A percentile compares a stretch with the other conserved stretches of the same genome.
phyloP scores from a whole-genome alignment of 345 rosid genomes.

The Hibiscus mutabilis region DNA sequence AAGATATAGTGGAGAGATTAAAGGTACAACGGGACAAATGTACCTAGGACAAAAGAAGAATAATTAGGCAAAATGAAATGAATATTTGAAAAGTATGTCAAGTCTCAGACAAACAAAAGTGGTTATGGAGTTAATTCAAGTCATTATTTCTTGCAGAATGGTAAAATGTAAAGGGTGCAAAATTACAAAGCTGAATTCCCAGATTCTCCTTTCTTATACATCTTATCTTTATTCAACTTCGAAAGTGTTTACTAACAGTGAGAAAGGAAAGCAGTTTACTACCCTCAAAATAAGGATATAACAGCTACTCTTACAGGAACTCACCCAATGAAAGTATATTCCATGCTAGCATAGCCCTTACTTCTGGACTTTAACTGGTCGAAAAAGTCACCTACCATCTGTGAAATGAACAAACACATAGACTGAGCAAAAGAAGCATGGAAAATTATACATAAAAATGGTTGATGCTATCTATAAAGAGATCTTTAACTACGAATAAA shows the following conservation, averaged over 20 bases:
- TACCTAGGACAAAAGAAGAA: not conserved
- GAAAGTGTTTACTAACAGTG: not conserved
- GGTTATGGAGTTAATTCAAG: not conserved
- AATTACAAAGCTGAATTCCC: not conserved
- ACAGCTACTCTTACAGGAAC: slow-evolving; percentile 11
- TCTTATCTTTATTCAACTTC: not conserved
- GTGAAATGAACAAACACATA: slow-evolving; percentile 18
- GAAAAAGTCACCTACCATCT: slow-evolving; percentile 99
- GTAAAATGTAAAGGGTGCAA: not conserved
- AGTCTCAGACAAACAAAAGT: not conserved
- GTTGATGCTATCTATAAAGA: not conserved
- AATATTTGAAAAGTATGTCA: not conserved
- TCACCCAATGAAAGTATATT: slow-evolving; percentile 80
- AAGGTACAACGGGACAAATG: not conserved
- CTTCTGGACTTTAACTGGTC: slow-evolving; percentile 93
- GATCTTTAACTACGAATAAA: not conserved
- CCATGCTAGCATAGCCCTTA: slow-evolving; percentile 99
- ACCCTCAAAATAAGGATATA: not conserved
- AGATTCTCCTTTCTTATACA: not conserved
- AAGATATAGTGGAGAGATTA: not conserved
- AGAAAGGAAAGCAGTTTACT: not conserved
- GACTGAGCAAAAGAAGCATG: slow-evolving; percentile 14
- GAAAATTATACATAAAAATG: not conserved
- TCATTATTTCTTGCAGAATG: not conserved
- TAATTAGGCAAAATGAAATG: not conserved